Base-by-base conservation (phyloP, 2,329 filamentous ascomycete genomes). In the Xylariaceae sp. region DNA sequence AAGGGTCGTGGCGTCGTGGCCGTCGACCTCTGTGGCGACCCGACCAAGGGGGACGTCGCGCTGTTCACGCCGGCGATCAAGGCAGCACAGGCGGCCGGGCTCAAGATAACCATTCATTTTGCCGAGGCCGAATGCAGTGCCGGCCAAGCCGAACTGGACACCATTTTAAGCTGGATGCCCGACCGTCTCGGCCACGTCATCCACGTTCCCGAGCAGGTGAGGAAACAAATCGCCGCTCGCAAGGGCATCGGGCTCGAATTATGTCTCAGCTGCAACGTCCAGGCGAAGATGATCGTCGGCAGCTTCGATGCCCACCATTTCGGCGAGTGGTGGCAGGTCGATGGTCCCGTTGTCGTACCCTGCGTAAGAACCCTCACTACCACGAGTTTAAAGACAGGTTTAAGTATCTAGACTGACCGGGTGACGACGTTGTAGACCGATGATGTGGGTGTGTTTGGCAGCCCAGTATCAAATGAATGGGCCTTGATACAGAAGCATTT, bases 401-500 rank as follows among this genome's bases (percentile, higher is more conserved):
- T 23, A 17, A 21, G 12, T 16, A 16, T 1, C 19, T 8, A n/a
- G 23, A 14, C 59, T 59, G 17, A 61, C 16, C 7, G 2, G 21
- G 14, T 41, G 28, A 31, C 29, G 6, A 6, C 29, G n/a, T 43
- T 37, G 4, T 58, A 92, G 89, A 95, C 91, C 1, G 91, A 95
- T 69, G 90, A 95, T 67, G 88, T 94, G 8, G 91, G 90, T 2
- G 85, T 95, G 19, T 95, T 95, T 67, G 87, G 87, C 46, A 93
- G 89, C 67, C 80, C 84, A 0, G 74, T 93, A 3, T 92, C 89
- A 0, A 87, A 92, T 64, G 91, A 96, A 71, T 94, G 93, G 72
- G 76, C 79, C 6, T 82, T 95, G 2, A 88, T 89, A 3, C 86
- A 88, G 1, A 73, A 87, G 63, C 86, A 93, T 69, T 95, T 95